A percentile compares a stretch with the other conserved stretches of the same genome.
phyloP scores from a whole-genome alignment of 306 rosid genomes.

The Fagus crenata region DNA sequence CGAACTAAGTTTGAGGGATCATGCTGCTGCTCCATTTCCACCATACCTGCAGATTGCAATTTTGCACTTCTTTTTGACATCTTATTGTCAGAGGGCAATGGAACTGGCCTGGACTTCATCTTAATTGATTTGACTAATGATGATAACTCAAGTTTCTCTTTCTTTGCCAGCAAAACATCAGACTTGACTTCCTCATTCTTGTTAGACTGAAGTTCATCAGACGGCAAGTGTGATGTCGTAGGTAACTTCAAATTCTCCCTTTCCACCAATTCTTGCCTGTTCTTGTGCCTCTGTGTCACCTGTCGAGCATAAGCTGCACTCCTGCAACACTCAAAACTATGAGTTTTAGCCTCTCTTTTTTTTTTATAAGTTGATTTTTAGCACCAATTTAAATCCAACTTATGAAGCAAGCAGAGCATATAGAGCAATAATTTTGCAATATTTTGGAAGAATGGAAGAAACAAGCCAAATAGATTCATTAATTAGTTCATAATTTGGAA shows the following conservation, averaged over 20 bases:
- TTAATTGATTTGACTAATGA: conserved; percentile 60
- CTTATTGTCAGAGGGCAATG: conserved; percentile 36
- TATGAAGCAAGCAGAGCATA: neutral
- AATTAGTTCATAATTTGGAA: neutral
- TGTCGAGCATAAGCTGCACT: conserved; percentile 67
- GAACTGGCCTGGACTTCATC: conserved; percentile 65
- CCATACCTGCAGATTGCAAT: conserved; percentile 21
- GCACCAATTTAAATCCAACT: conserved; percentile 7
- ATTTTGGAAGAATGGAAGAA: neutral
- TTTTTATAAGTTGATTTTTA: conserved; percentile 4
- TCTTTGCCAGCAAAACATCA: conserved; percentile 35
- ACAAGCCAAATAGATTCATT: neutral
- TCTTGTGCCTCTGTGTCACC: conserved; percentile 49
- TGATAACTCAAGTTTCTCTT: conserved; percentile 53
- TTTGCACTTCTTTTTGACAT: conserved; percentile 34
- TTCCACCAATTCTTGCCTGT: conserved; percentile 39
- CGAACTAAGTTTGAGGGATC: conserved; percentile 28
- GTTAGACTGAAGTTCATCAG: conserved; percentile 15
- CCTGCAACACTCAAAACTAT: conserved; percentile 49
- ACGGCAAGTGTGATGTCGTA: conserved; percentile 17
- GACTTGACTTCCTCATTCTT: conserved; percentile 37
- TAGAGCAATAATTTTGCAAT: neutral
- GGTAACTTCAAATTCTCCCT: conserved; percentile 31
- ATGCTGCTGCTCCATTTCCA: conserved; percentile 25
- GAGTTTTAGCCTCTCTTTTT: conserved; percentile 4